Base-by-base conservation (phyloP, 1,139 yeast genomes). In the Meyerozyma guilliermondii region DNA sequence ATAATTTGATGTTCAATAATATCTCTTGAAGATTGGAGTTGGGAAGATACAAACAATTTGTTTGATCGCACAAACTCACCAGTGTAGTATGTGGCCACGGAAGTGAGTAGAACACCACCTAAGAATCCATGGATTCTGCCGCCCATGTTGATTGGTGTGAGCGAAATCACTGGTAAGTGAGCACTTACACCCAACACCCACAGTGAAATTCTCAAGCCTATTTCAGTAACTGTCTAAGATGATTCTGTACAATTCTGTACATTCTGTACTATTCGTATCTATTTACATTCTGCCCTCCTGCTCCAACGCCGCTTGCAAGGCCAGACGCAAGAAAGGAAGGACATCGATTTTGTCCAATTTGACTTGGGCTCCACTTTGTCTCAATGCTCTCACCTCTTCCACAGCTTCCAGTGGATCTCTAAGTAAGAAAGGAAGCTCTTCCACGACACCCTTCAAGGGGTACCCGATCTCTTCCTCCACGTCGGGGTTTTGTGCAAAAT, bases 71-170 rank as follows among this genome's bases (percentile, higher is more conserved):
- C 71, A 54, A 81, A 78, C 45, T 71, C 71, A 0, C 81, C 81
- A 0, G 91, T 82, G 47, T 79, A 74, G 58, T 84, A 84, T 2
- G 86, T 77, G 18, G 81, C 58, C 2, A 87, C 74, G 0, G 87
- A 74, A 6, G 91, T 79, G 40, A 83, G 68, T 27, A 83, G 68
- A 3, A 81, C 81, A 29, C 95, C 88, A 50, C 69, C 44, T 33
- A 86, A 63, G 50, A 85, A 80, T 1, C 94, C 92, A 50, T 80
- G 81, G 46, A 81, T 71, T 63, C 88, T 76, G 41, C 87, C 85
- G 60, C 79, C 79, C 83, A 78, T 76, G 18, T n/a, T 35, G 29
- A 27, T 36, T 20, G 26, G 22, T 33, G 36, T 11, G 24, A 33
- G 16, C 16, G 26, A 18, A 26, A 6, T 7, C 5, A 20, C 2